phyloP scores from a whole-genome alignment of 2,329 filamentous ascomycete species.

The Colletotrichum sp. region DNA sequence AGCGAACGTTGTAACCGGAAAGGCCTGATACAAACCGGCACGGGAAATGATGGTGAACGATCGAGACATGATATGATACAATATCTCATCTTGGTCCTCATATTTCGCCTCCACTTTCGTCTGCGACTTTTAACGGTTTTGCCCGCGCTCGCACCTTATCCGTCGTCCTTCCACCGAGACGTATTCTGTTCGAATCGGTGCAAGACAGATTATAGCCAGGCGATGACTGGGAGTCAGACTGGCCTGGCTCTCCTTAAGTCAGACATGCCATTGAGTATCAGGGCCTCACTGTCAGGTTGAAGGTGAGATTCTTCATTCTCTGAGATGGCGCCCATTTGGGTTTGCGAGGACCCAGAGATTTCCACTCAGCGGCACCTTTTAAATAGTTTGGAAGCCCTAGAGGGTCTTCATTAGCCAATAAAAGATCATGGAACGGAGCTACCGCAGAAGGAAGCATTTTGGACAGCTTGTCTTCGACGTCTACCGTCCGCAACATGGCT shows the following conservation, averaged over 20 bases:
- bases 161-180: not conserved
- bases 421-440: no score
- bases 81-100: accelerated
- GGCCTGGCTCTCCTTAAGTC: accelerated
- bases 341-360: not conserved
- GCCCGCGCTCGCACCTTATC: accelerated
- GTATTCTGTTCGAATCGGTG: not conserved
- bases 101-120: accelerated
- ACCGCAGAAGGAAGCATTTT: no score
- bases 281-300: not conserved
- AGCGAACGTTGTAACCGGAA: no score
- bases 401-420: no score
- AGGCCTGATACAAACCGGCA: no score
- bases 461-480: no score
- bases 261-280: accelerated
- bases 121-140: accelerated
- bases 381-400: not conserved
- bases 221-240: accelerated
- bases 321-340: not conserved
- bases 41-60: no score
- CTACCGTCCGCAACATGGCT: no score
- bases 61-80: accelerated
- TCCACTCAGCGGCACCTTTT: not conserved
- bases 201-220: accelerated
- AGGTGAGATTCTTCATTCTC: not conserved